Conservation (phyloP, 805 yeast genomes). For the Teunomyces barrocoloradensis region DNA sequence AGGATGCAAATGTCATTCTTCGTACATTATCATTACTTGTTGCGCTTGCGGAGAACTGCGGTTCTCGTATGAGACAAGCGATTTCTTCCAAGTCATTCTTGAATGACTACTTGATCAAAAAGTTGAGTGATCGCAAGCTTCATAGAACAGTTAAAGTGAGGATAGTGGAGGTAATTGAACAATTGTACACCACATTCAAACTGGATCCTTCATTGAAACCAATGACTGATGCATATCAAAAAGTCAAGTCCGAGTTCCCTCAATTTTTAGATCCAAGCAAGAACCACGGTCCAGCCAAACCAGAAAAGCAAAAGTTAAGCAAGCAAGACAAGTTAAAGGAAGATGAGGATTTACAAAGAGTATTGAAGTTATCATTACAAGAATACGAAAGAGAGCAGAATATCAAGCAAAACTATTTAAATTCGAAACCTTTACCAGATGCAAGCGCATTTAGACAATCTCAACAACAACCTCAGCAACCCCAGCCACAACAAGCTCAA, state of each 20-base stretch:
- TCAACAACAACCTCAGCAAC: conserved; percentile 15
- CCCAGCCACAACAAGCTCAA: conserved; percentile 7
- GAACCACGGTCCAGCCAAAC: conserved; percentile 48
- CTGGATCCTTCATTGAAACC: conserved; percentile 75
- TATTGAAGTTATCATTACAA: conserved; percentile 66
- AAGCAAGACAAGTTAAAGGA: conserved; percentile 53
- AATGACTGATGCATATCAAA: conserved; percentile 59
- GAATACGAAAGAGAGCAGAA: conserved; percentile 50
- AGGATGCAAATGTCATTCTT: conserved; percentile 42
- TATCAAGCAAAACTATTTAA: conserved; percentile 23
- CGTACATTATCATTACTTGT: conserved; percentile 35
- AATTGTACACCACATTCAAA: conserved; percentile 61
- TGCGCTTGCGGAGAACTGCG: conserved; percentile 45
- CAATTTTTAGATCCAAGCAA: conserved; percentile 25
- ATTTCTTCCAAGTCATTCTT: conserved; percentile 39
- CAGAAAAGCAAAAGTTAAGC: conserved; percentile 52
- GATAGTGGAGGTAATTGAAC: conserved; percentile 64
- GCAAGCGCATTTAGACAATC: conserved; percentile 14
- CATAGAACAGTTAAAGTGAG: conserved; percentile 68
- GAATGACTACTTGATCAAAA: conserved; percentile 31
- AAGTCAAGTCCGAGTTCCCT: conserved; percentile 40
- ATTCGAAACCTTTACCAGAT: conserved; percentile 37
- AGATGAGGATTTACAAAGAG: conserved; percentile 77
- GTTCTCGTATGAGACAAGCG: conserved; percentile 43
- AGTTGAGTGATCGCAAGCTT: conserved; percentile 52